A percentile compares a stretch with the other conserved stretches of the same genome.
phyloP scores from a whole-genome alignment of 306 rosid species.

The Sechiopsis laciniata region DNA sequence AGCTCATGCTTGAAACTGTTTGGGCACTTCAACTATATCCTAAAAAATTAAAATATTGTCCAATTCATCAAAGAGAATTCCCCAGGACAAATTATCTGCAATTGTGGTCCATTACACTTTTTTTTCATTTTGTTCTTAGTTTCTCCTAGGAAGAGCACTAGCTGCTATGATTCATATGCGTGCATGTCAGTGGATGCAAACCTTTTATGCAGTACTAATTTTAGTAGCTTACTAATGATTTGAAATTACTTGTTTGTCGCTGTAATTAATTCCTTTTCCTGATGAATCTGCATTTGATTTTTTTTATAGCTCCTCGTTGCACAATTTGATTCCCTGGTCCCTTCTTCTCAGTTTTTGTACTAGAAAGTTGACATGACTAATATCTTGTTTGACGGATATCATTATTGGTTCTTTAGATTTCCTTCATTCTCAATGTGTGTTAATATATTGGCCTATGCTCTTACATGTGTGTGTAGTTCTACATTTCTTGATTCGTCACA shows the following conservation, averaged over 20 bases:
- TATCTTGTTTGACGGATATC: neutral
- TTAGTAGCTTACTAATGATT: slow-evolving; percentile 11
- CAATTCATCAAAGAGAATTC: no score
- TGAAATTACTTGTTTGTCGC: neutral
- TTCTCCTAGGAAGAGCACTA: slow-evolving; percentile 48
- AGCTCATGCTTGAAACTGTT: slow-evolving; percentile 52
- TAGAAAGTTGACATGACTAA: neutral
- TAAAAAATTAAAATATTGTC: no score
- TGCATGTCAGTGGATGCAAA: neutral
- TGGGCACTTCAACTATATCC: no score
- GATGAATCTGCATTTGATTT: neutral
- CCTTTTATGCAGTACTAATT: slow-evolving; percentile 4
- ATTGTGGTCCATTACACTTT: slow-evolving; percentile 29
- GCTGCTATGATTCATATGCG: slow-evolving; percentile 16
- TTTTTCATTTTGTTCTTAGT: slow-evolving; percentile 52
- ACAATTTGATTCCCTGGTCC: neutral
- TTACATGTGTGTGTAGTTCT: neutral
- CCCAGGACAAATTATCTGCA: no score
- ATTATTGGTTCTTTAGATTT: neutral
- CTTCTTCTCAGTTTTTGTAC: neutral
- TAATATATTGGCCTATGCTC: neutral
- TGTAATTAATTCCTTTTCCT: neutral
- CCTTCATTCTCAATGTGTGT: neutral
- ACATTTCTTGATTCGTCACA: neutral
- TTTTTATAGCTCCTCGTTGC: neutral